These are phyloP conservation scores for Trametes elegans DNA, from an alignment of 768 basidiomycete species.

Conservation along the genomic window DNA sequence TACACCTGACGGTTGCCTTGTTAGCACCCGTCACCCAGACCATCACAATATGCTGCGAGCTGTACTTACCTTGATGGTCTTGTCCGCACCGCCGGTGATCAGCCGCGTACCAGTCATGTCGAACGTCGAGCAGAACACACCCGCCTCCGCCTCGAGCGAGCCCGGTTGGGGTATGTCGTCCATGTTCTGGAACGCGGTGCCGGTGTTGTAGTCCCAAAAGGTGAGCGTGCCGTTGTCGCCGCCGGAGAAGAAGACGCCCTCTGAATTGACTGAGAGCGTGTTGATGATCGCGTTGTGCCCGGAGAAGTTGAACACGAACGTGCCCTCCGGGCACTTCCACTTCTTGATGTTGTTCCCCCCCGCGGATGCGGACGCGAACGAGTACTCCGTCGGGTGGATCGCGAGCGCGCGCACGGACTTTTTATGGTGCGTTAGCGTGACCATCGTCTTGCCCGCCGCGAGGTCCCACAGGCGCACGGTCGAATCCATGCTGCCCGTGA, in stretches of 20 bases:
- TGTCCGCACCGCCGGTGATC: constrained; percentile 96
- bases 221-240: constrained; percentile 91
- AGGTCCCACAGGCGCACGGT: constrained; percentile 98
- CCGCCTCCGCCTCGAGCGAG: constrained; percentile 96
- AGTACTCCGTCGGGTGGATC: constrained; percentile 95
- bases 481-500: constrained; percentile 98
- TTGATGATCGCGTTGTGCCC: constrained; percentile 99
- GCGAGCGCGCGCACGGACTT: constrained; percentile 94
- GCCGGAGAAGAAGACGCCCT: constrained; percentile 97
- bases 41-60: background rate
- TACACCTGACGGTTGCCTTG: constrained; percentile 47
- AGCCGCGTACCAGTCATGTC: constrained; percentile 92
- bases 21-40: background rate
- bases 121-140: constrained; percentile 96
- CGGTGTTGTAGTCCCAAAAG: constrained; percentile 94
- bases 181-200: constrained; percentile 91
- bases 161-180: constrained; percentile 96
- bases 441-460: constrained; percentile 95
- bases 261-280: constrained; percentile 87
- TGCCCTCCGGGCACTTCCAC: constrained; percentile 97
- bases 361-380: constrained; percentile 91
- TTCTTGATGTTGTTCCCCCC: constrained; percentile 99
- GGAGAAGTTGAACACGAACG: constrained; percentile 93
- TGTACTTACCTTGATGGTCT: constrained; percentile 89
- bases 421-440: constrained; percentile 98